These are phyloP conservation scores for Rosa multiflora DNA, from an alignment of 306 rosid species.

Conservation along the genomic window DNA sequence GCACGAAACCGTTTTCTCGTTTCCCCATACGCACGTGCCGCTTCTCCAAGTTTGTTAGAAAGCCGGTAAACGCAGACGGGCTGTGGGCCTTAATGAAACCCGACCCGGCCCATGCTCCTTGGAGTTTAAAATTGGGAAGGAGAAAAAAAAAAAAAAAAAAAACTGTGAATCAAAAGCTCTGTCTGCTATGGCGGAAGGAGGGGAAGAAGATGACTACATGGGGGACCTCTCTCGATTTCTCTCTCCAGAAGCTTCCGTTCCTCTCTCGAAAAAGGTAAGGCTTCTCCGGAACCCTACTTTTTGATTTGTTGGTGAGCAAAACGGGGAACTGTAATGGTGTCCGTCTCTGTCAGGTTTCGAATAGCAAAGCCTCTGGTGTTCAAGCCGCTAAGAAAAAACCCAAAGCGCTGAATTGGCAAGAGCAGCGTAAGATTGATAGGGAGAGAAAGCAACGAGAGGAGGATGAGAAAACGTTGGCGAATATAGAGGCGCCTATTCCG, in stretches of 20 bases:
- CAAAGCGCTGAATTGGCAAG: slow-evolving; percentile 70
- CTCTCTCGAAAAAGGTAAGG: slow-evolving; percentile 46
- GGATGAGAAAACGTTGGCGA: slow-evolving; percentile 79
- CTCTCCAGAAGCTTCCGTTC: slow-evolving; percentile 37
- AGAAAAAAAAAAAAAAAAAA: not conserved
- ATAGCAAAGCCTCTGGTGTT: slow-evolving; percentile 28
- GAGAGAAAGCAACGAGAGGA: slow-evolving; percentile 71
- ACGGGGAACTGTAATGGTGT: not conserved
- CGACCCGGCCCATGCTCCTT: not conserved
- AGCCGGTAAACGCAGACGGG: not conserved
- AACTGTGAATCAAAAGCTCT: not conserved
- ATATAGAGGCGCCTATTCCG: slow-evolving; percentile 78
- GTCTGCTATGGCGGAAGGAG: slow-evolving; percentile 53
- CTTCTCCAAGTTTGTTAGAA: not conserved
- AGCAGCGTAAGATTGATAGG: slow-evolving; percentile 59
- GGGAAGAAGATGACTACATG: slow-evolving; percentile 72
- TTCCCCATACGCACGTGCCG: not conserved
- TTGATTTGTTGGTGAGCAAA: not conserved
- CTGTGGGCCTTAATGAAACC: not conserved
- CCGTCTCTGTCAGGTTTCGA: slow-evolving; percentile 33
- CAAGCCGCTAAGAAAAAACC: slow-evolving; percentile 51
- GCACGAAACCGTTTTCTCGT: slow-evolving; percentile 18
- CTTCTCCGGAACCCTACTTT: not conserved
- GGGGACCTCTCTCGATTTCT: slow-evolving; percentile 72
- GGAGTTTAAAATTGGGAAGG: not conserved